These are phyloP conservation scores for Alternaria arbusti DNA, from an alignment of 2,329 filamentous ascomycete genomes.

Conservation along the genomic window DNA sequence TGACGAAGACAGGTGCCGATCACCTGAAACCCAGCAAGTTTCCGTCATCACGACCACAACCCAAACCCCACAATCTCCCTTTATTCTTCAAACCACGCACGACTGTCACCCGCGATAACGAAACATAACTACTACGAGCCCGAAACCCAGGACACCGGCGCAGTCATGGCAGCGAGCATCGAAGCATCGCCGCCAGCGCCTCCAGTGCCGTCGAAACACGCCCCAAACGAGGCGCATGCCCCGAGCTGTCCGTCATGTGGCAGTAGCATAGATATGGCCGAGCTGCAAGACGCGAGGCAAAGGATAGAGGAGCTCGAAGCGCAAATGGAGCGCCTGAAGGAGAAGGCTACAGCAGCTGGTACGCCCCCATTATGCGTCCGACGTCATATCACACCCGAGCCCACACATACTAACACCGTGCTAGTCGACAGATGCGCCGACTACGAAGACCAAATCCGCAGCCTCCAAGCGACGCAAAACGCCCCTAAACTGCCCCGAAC, in stretches of 20 bases:
- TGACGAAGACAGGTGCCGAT: not conserved
- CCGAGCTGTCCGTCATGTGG: conserved; percentile 43
- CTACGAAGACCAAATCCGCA: conserved; percentile 78
- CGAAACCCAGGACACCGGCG: not conserved
- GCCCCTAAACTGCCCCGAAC: conserved; percentile 8
- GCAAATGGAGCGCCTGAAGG: conserved; percentile 72
- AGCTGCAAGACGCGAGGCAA: conserved; percentile 27
- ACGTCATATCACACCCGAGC: not conserved
- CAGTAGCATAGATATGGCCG: conserved; percentile 22
- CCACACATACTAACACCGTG: conserved; percentile 6
- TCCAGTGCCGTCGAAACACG: conserved; percentile 26
- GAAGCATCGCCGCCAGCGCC: conserved; percentile 26
- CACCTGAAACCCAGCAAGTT: conserved; percentile 14
- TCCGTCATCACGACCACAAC: conserved; percentile 1
- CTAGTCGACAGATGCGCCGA: conserved; percentile 68
- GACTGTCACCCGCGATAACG: not conserved
- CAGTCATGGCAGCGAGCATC: conserved; percentile 27
- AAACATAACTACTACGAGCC: not conserved
- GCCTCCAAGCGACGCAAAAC: conserved; percentile 47
- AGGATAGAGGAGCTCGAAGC: conserved; percentile 66
- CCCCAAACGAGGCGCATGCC: conserved; percentile 21
- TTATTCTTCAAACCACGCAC: not conserved
- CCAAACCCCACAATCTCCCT: conserved; percentile 7
- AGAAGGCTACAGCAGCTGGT: conserved; percentile 71
- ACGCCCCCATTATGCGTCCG: conserved; percentile 29